phyloP scores from a whole-genome alignment of 176 grass and related monocot species.

The Themeda triandra region DNA sequence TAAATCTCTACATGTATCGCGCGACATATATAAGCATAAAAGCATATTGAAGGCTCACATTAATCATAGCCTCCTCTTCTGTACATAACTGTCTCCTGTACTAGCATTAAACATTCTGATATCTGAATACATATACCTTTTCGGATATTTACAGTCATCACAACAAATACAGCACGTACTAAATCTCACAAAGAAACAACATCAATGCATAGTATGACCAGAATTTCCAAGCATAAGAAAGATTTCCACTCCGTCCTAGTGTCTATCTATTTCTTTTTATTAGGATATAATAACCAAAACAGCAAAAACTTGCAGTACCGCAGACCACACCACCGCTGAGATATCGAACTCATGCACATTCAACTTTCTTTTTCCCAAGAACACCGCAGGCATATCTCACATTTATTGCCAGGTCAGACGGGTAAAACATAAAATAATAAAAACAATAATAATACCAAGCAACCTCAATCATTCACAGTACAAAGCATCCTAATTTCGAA shows the following conservation, averaged over 20 bases:
- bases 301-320: neutral
- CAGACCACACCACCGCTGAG: neutral
- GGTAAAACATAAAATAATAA: neutral
- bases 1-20: neutral
- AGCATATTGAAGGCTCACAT: neutral
- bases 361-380: neutral
- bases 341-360: neutral
- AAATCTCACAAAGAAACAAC: neutral
- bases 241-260: neutral
- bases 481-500: neutral
- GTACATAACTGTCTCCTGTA: neutral
- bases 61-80: neutral
- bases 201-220: neutral
- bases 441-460: neutral
- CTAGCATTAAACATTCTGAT: neutral
- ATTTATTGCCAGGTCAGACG: neutral
- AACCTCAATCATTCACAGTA: neutral
- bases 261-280: slow-evolving; percentile 11
- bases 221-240: neutral
- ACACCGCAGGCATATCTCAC: neutral
- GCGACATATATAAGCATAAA: neutral
- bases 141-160: neutral
- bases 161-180: neutral
- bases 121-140: neutral
- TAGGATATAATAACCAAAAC: neutral